phyloP scores from a whole-genome alignment of 108 stramenopile genomes.

The Mayamaea pseudoterrestris region DNA sequence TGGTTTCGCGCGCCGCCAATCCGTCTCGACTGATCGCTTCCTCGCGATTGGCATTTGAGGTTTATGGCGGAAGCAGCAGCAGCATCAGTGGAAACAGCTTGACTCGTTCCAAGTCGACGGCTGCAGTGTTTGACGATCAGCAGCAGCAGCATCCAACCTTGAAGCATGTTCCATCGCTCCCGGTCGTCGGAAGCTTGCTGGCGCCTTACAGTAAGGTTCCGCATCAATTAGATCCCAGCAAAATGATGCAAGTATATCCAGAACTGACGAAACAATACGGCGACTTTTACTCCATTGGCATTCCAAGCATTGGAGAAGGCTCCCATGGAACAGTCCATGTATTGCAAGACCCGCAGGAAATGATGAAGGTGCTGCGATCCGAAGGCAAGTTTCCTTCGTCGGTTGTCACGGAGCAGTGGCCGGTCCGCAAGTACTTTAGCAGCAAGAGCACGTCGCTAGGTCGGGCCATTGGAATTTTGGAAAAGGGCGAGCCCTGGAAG shows the following conservation, averaged over 20 bases:
- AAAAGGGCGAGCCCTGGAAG: too few relatives aligned
- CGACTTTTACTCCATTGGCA: constrained; percentile 16
- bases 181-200: constrained; percentile 10
- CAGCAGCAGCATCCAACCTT: neutral
- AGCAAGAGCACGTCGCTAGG: too few relatives aligned
- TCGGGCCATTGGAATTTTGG: too few relatives aligned
- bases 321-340: constrained; percentile 8
- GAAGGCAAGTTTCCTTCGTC: constrained; percentile 16
- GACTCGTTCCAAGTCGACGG: too few relatives aligned
- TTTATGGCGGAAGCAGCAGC: too few relatives aligned
- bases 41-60: too few relatives aligned
- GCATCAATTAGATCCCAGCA: neutral
- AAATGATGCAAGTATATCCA: constrained; percentile 4
- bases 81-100: too few relatives aligned
- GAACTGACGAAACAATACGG: constrained; percentile 9
- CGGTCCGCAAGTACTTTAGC: too few relatives aligned
- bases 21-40: too few relatives aligned
- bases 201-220: neutral
- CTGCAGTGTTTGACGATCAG: neutral
- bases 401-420: too few relatives aligned
- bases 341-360: constrained; percentile 17
- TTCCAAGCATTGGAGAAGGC: constrained; percentile 16
- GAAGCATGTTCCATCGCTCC: constrained; percentile 11
- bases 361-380: constrained; percentile 15
- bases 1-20: too few relatives aligned